phyloP scores from a whole-genome alignment of 2,329 filamentous ascomycete species.

The Aspergillus flavus region DNA sequence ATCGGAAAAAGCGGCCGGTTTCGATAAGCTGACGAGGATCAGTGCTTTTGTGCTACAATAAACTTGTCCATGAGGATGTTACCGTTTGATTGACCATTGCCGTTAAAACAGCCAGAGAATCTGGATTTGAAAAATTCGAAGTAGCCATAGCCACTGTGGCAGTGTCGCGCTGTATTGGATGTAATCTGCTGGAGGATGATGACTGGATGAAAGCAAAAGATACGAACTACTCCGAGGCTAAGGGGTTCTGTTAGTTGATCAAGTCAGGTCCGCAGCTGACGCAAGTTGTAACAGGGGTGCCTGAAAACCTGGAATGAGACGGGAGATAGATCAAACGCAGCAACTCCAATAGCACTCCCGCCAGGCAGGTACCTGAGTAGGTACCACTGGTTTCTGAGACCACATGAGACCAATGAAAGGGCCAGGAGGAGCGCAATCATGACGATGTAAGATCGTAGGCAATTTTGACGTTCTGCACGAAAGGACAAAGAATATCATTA shows the following conservation, averaged over 20 bases:
- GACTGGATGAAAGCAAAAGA: neutral
- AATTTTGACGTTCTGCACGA: neutral
- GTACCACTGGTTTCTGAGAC: neutral
- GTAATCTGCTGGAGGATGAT: neutral
- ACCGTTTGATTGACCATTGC: slow-evolving; percentile 42
- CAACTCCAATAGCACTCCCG: neutral
- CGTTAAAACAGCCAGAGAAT: slow-evolving; percentile 40
- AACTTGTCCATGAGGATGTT: slow-evolving; percentile 9
- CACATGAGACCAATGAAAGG: neutral
- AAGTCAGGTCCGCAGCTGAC: neutral
- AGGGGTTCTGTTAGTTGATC: neutral
- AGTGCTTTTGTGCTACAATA: slow-evolving; percentile 13
- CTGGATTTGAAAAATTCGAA: slow-evolving; percentile 30
- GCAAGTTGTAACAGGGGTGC: neutral
- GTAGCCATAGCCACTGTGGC: slow-evolving; percentile 22
- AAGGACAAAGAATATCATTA: neutral
- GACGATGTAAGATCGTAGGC: neutral
- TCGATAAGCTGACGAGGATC: slow-evolving; percentile 41
- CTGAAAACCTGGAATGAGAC: neutral
- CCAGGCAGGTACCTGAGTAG: neutral
- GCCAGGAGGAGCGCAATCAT: neutral
- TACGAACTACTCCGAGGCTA: neutral
- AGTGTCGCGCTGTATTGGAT: neutral
- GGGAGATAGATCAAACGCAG: neutral
- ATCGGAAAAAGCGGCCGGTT: slow-evolving; percentile 44